Evolutionary conservation across 148 eudicot genomes (phyloP).

Genomic region (Amaranthus hypochondriacus): DNA sequence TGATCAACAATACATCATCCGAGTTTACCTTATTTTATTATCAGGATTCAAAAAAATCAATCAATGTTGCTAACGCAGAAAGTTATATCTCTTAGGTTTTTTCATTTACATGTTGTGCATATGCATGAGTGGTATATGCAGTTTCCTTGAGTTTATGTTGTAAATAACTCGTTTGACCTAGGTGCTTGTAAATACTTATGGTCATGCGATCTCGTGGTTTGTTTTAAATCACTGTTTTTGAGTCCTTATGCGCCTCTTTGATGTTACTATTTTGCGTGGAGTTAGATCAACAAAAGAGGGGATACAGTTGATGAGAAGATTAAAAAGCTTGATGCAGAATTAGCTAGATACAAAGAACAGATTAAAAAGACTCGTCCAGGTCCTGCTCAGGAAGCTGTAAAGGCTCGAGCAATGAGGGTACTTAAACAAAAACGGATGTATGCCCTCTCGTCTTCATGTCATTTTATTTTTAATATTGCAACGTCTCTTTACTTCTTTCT

Average conservation of each 20-base stretch:
- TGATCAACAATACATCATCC: no score
- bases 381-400: conserved; percentile 95
- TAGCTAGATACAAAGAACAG: conserved; percentile 84
- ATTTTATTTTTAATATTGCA: neutral
- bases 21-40: no score
- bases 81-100: no score
- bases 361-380: conserved; percentile 94
- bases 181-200: neutral
- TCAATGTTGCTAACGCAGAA: no score
- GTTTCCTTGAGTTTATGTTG: neutral
- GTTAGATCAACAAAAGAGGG: conserved; percentile 84
- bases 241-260: neutral
- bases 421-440: conserved; percentile 94
- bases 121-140: no score
- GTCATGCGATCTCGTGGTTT: neutral
- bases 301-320: conserved; percentile 91
- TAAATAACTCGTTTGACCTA: neutral
- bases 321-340: conserved; percentile 84
- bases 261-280: neutral
- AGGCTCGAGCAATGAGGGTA: conserved; percentile 94
- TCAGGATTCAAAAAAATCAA: no score
- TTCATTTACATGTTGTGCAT: no score
- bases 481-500: neutral
- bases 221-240: neutral
- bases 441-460: conserved; percentile 19